Base-by-base conservation (phyloP, 2,329 filamentous ascomycete genomes). In the Simplicillium aogashimaense region DNA sequence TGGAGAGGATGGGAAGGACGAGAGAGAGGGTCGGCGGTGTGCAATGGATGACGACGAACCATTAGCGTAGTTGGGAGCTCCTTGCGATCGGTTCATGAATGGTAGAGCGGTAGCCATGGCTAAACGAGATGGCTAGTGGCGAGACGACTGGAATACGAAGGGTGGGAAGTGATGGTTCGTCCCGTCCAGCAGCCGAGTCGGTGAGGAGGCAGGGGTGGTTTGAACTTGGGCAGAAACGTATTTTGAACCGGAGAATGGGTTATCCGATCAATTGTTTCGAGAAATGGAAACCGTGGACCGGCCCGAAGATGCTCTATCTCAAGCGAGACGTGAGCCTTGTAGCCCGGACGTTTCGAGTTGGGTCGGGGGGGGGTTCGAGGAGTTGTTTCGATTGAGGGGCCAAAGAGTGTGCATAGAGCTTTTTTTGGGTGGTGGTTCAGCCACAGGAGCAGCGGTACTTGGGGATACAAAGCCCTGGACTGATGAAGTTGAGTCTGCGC, bases 1-100 rank as follows among this genome's bases (percentile, higher is more conserved):
- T 43, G 74, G 67, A 38, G 76, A 75, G 10, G 72, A 70, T 44
- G 77, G 74, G 52, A 81, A 77, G 33, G 78, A 82, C 18, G 78
- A 75, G 36, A 83, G 63, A n/a, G 80, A 83, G 33, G 73, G 69
- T 52, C 70, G 63, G 50, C 56, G 56, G 33, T 54, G 53, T 34
- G 35, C 37, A 15, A 38, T 40, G 12, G 42, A 37, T 10, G 44
- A 39, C 7, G 52, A 44, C 38, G 55, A 57, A 45, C 48, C 53
- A 53, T 60, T 61, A 45, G 54, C 46, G 44, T 48, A 55, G 20
- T 52, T 53, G 39, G 51, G 63, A 50, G 64, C 58, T 54, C 53
- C 53, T 37, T 49, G 47, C 35, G 52, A 62, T 50, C 67, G 63
- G 44, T 61, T 57, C 45, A 66, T 54, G 48, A 64, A 64, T 40